Percentiles rank a stretch among this genome's conserved stretches.
Evolutionary conservation across 768 basidiomycete species (phyloP).

Genomic region (Trametes cinnabarina): DNA sequence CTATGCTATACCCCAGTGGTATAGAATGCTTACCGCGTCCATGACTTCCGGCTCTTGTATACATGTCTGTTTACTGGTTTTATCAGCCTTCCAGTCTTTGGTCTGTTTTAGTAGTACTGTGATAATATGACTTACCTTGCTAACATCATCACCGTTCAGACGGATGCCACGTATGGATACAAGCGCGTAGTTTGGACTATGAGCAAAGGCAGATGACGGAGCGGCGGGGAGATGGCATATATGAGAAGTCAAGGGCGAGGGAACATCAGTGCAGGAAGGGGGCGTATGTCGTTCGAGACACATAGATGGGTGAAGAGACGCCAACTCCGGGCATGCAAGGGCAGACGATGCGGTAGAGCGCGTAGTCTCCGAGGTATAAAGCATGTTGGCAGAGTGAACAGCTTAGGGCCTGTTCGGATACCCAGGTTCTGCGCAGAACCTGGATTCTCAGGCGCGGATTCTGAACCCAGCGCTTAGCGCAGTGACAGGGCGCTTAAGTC

Average conservation of each 20-base stretch:
- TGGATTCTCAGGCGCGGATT: too few relatives aligned
- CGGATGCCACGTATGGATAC: not conserved
- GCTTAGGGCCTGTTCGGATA: too few relatives aligned
- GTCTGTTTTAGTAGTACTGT: not conserved
- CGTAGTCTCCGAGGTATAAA: not conserved
- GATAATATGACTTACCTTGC: conserved; percentile 1
- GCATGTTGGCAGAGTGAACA: not conserved
- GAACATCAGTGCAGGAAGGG: not conserved
- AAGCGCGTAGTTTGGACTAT: not conserved
- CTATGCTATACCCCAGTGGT: conserved; percentile 10
- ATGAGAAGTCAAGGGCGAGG: too few relatives aligned
- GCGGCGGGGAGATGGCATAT: too few relatives aligned
- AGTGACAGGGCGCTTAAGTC: too few relatives aligned
- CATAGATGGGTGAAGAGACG: not conserved
- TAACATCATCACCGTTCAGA: not conserved
- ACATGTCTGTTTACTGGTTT: conserved; percentile 1
- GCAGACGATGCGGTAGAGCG: not conserved
- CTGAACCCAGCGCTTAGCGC: too few relatives aligned
- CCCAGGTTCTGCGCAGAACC: too few relatives aligned
- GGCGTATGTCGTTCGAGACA: not conserved
- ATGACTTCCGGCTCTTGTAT: not conserved
- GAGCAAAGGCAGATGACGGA: not conserved
- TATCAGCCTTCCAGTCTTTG: not conserved
- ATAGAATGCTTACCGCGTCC: not conserved
- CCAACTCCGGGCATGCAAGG: too few relatives aligned